Base-by-base conservation (phyloP, 73 alveolate species). In the Tetrahymena malaccensis region DNA sequence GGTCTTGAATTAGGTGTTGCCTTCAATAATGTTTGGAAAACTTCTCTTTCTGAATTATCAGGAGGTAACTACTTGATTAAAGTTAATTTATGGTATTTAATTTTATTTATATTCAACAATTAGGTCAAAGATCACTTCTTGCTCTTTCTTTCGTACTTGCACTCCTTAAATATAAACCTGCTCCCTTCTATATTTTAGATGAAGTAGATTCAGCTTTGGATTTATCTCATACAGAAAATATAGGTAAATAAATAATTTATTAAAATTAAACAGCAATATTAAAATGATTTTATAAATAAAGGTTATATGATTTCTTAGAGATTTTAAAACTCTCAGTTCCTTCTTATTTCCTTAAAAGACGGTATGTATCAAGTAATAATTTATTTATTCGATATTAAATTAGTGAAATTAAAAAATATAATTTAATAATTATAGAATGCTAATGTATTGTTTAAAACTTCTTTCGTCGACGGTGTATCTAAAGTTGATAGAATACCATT, bases 201-300 rank as follows among this genome's bases (percentile, higher is more conserved):
- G 99, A 99, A 97, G 98, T 99, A 93, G 99, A 99, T 95, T 99
- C 99, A 5, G 99, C 99, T 43, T 96, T 99, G 85, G 99, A 99
- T 97, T 95, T 99, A 94, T 97, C 99, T 85, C 99, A 99, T 96
- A 99, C 99, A n/a, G 98, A 99, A 50, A 97, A 98, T 95, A 97
- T 98, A 56, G 99, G 99, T 43, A 84, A 43, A 22, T 31, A 0
- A 22, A n/a, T n/a, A n/a, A n/a, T n/a, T n/a, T n/a, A n/a, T n/a
- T n/a, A n/a, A n/a, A n/a, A n/a, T n/a, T n/a, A n/a, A n/a, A n/a
- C n/a, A n/a, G n/a, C n/a, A n/a, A n/a, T n/a, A n/a, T n/a, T n/a
- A n/a, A n/a, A n/a, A n/a, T n/a, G n/a, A n/a, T n/a, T n/a, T n/a
- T 17, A 35, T 94, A 55, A 19, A 19, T 94, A 35, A 13, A 34